Evolutionary conservation across 2,329 filamentous ascomycete species (phyloP).

Genomic region (Blastomyces percursus): DNA sequence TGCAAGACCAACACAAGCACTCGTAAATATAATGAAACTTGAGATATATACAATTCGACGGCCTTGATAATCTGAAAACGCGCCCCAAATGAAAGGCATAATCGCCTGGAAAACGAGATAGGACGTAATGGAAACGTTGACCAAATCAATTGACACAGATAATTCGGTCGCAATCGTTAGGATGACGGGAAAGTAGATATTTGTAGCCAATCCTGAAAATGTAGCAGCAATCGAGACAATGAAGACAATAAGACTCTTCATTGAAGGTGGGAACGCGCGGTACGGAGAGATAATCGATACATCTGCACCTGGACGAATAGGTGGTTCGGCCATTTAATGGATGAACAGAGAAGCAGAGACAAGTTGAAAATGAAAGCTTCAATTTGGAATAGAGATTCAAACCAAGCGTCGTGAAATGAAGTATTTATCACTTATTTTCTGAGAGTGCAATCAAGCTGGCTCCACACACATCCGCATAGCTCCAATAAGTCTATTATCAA

Average conservation of each 20-base stretch:
- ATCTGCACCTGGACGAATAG: no score
- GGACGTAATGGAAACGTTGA: conserved; percentile 38
- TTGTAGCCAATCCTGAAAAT: conserved; percentile 35
- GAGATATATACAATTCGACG: conserved; percentile 31
- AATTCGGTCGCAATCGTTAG: conserved; percentile 33
- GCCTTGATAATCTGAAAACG: conserved; percentile 32
- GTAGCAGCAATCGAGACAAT: conserved; percentile 1
- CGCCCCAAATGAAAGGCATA: conserved; percentile 34
- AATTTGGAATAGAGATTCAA: not conserved
- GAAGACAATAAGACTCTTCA: not conserved
- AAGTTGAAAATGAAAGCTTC: not conserved
- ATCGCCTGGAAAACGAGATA: conserved; percentile 38
- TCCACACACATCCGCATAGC: not conserved
- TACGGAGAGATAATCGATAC: not conserved
- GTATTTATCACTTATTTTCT: not conserved
- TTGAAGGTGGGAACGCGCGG: not conserved
- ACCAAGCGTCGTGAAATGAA: not conserved
- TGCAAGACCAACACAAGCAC: conserved; percentile 34
- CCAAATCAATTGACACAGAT: conserved; percentile 26
- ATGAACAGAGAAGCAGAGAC: not conserved
- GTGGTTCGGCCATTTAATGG: not conserved
- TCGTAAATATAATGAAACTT: conserved; percentile 33
- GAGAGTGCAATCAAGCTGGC: not conserved
- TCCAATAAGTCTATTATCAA: not conserved
- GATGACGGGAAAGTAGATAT: conserved; percentile 40